Evolutionary conservation across 2,329 filamentous ascomycete genomes (phyloP), one percentile per base, ranked within the genome.

Genomic region (Fusarium agapanthi): DNA sequence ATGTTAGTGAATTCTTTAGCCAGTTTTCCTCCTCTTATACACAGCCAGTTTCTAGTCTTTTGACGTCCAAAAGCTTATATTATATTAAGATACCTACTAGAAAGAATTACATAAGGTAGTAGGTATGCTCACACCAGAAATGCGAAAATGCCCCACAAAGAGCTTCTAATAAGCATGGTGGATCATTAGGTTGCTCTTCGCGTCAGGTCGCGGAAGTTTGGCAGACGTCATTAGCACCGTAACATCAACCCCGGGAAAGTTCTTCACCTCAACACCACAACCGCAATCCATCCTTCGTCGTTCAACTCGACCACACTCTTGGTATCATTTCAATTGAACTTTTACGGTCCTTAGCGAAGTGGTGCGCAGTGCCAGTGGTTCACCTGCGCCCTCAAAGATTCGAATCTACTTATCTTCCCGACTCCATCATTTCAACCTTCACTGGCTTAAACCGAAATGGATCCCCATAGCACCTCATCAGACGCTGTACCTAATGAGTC

Each of bases 401-500:
- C 30, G n/a, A 47, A 56, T 67, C 45, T 56, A 58, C 53, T 67
- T 41, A 53, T 67, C 34, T 47, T 37, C 24, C 41, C 43, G 51
- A 62, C 40, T 61, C 51, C 44, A 44, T 61, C 54, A 61, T 47
- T 44, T 38, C 54, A 61, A 74, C 51, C 50, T 62, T 62, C 58
- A 57, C 62, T 67, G 51, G 61, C 44, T 55, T 56, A 65, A 61
- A 48, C 43, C 61, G 47, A 68, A 50, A 78, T 79, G 78, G 78
- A 79, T 56, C 71, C 76, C 65, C 78, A 76, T 57, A 73, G 66
- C 48, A 70, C 66, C 45, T 55, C 68, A 35, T 61, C 60, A 44
- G 64, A 74, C 51, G 60, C 73, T 57, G 61, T 65, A 32, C 64
- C 73, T 18, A 73, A 72, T 75, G 82, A 84, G 74, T 78, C 77